These are phyloP conservation scores for Eucalyptus globulus DNA, from an alignment of 345 rosid genomes.

Conservation along the genomic window DNA sequence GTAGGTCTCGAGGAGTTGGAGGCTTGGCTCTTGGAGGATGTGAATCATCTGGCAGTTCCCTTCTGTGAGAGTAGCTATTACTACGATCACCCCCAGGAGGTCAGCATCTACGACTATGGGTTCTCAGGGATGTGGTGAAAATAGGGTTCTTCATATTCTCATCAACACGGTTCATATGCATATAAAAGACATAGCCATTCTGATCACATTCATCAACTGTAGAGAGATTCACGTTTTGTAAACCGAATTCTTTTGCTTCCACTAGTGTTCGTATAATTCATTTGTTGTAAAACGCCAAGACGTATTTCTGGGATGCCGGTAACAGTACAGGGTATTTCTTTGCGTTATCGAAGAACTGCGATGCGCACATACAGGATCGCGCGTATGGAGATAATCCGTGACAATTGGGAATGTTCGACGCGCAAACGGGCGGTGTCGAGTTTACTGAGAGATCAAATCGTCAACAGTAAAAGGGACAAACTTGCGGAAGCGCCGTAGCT, in stretches of 20 bases:
- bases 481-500: not conserved
- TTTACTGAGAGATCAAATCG: not conserved
- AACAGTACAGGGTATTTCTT: not conserved
- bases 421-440: not conserved
- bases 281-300: not conserved
- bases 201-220: not conserved
- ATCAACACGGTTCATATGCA: not conserved
- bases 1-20: slow-evolving; percentile 3
- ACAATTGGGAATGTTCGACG: not conserved
- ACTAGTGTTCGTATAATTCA: not conserved
- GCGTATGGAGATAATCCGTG: not conserved
- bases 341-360: not conserved
- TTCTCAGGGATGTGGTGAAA: not conserved
- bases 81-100: not conserved
- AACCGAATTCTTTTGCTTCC: not conserved
- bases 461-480: not conserved
- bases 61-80: not conserved
- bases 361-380: accelerated
- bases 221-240: not conserved
- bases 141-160: not conserved
- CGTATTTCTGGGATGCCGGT: not conserved
- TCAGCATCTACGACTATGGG: slow-evolving; percentile 11
- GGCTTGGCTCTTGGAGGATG: slow-evolving; percentile 20
- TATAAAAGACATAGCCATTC: not conserved
- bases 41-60: not conserved